Percentiles rank a stretch among this genome's conserved stretches.
Evolutionary conservation across 2,329 filamentous ascomycete species (phyloP).

Genomic region (Endoconidiophora polonica): DNA sequence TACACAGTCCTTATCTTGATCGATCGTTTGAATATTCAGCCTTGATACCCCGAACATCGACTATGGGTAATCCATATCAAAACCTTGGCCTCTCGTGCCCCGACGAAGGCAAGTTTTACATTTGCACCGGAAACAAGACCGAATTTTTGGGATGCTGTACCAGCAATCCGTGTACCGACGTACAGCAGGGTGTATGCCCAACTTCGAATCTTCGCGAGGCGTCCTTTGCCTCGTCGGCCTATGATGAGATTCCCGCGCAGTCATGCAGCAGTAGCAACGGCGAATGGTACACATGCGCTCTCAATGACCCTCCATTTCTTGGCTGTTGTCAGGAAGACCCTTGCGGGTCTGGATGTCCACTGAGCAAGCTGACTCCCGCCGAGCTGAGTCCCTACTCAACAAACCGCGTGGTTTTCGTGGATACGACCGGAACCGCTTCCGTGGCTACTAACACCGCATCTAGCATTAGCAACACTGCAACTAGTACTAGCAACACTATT

Average conservation of each 20-base stretch:
- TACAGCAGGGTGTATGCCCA: constrained; percentile 20
- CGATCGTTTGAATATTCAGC: background rate
- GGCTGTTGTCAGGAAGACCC: constrained; percentile 24
- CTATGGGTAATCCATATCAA: background rate
- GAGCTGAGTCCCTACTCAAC: constrained; percentile 16
- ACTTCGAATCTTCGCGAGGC: constrained; percentile 16
- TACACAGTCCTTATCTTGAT: too few relatives aligned
- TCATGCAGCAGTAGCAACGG: constrained; percentile 17
- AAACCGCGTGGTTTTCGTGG: constrained; percentile 13
- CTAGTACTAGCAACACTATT: background rate
- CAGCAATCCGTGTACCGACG: constrained; percentile 20
- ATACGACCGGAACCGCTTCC: background rate
- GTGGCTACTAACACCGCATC: background rate
- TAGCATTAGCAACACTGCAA: background rate
- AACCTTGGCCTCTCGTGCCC: constrained; percentile 20
- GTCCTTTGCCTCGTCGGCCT: constrained; percentile 18
- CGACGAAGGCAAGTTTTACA: constrained; percentile 21
- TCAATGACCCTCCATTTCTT: constrained; percentile 20
- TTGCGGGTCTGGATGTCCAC: constrained; percentile 18
- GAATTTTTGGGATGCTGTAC: constrained; percentile 28
- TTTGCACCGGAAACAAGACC: constrained; percentile 19
- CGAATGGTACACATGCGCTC: constrained; percentile 22
- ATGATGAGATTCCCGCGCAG: constrained; percentile 19
- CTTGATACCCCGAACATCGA: background rate
- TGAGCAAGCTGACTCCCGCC: constrained; percentile 15